Evolutionary conservation across 2,329 filamentous ascomycete genomes (phyloP).

Genomic region (Paracamarosporium sp.): DNA sequence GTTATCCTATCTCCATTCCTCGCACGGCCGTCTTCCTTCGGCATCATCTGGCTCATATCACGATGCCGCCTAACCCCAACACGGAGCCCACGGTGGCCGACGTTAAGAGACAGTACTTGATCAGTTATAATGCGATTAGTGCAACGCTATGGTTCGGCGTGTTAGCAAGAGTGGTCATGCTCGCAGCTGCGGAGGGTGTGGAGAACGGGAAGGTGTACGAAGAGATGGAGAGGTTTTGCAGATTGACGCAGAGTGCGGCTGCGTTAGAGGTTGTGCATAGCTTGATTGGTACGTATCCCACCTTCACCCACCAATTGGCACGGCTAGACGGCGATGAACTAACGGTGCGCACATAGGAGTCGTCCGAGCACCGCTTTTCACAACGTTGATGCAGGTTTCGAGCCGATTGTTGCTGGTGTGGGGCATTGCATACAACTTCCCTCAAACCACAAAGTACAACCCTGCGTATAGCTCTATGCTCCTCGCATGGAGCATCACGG

Average conservation of each 20-base stretch:
- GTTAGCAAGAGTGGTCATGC: conserved; percentile 70
- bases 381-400: conserved; percentile 88
- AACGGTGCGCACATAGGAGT: conserved; percentile 74
- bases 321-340: too few relatives aligned
- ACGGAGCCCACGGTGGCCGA: conserved; percentile 13
- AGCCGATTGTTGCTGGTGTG: conserved; percentile 89
- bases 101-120: conserved; percentile 66
- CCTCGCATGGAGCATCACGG: conserved; percentile 85
- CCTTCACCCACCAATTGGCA: too few relatives aligned
- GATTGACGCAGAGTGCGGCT: conserved; percentile 84
- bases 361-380: conserved; percentile 83
- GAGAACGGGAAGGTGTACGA: conserved; percentile 61
- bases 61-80: conserved; percentile 28
- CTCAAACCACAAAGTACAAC: conserved; percentile 63
- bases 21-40: too few relatives aligned
- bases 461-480: conserved; percentile 79
- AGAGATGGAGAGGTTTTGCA: conserved; percentile 70
- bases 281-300: conserved; percentile 66
- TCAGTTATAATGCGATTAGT: conserved; percentile 83
- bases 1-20: conserved; percentile 1
- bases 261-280: conserved; percentile 85
- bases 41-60: background rate
- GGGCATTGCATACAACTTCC: conserved; percentile 79
- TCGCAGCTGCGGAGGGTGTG: conserved; percentile 45
- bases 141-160: conserved; percentile 80